These are phyloP conservation scores for Inga laurina DNA, from an alignment of 306 rosid genomes.

Conservation along the genomic window DNA sequence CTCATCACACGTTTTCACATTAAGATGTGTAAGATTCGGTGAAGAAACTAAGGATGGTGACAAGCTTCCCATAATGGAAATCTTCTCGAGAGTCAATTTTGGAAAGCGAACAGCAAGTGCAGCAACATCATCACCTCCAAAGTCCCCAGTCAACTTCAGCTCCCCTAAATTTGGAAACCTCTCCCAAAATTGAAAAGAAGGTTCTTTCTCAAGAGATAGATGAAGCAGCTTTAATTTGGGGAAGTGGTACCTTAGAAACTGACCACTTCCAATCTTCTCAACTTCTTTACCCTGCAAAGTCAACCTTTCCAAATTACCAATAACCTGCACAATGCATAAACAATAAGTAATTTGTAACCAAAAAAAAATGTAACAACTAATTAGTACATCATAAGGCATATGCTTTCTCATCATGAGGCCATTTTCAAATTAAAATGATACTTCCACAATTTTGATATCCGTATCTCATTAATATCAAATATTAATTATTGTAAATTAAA, in stretches of 20 bases:
- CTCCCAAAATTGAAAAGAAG: neutral
- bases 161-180: too few relatives aligned
- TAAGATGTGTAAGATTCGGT: too few relatives aligned
- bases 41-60: too few relatives aligned
- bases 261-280: neutral
- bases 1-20: too few relatives aligned
- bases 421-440: neutral
- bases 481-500: neutral
- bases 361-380: too few relatives aligned
- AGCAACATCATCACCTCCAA: too few relatives aligned
- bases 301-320: neutral
- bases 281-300: neutral
- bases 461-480: neutral
- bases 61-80: too few relatives aligned
- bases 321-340: neutral
- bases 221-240: neutral
- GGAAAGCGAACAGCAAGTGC: too few relatives aligned
- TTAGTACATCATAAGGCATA: neutral
- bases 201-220: accelerated
- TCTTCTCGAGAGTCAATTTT: too few relatives aligned
- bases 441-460: neutral
- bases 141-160: too few relatives aligned
- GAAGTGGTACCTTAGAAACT: neutral
- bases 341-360: neutral
- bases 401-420: neutral